Conservation (phyloP, 2,329 filamentous ascomycete species). For the Aspergillus sp. region DNA sequence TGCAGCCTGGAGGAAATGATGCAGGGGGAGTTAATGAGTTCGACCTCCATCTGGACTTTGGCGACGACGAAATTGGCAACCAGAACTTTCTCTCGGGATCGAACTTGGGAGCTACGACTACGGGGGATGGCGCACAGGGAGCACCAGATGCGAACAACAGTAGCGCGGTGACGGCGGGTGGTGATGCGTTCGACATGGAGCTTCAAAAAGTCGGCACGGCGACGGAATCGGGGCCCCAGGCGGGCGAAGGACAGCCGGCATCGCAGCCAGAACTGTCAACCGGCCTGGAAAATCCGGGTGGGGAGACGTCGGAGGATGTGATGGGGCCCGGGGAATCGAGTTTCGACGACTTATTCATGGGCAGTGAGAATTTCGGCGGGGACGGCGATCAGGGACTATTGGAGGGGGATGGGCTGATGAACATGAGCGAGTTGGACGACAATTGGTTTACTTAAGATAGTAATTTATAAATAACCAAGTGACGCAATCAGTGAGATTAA, state of each 20-base stretch:
- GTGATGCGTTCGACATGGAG: conserved; percentile 32
- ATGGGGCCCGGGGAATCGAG: conserved; percentile 36
- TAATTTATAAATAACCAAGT: no score
- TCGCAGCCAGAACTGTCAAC: conserved; percentile 9
- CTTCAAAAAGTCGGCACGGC: conserved; percentile 19
- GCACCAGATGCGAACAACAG: conserved; percentile 23
- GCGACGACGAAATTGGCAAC: conserved; percentile 31
- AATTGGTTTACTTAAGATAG: conserved; percentile 30
- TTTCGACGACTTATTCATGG: conserved; percentile 40
- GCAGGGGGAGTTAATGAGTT: conserved; percentile 25
- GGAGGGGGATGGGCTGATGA: conserved; percentile 30
- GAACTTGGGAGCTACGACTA: conserved; percentile 17
- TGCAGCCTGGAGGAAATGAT: conserved; percentile 34
- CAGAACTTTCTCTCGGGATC: conserved; percentile 31
- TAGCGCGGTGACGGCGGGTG: conserved; percentile 21
- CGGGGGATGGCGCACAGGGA: conserved; percentile 10
- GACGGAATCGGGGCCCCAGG: neutral
- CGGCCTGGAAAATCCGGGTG: conserved; percentile 9
- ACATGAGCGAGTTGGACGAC: conserved; percentile 35
- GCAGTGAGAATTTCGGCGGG: conserved; percentile 29
- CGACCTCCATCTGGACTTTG: conserved; percentile 33
- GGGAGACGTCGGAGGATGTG: conserved; percentile 23
- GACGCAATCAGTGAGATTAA: no score
- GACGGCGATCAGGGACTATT: conserved; percentile 28
- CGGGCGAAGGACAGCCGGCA: neutral